phyloP scores from a whole-genome alignment of 2,329 filamentous ascomycete species.

The Penicillium sp. region DNA sequence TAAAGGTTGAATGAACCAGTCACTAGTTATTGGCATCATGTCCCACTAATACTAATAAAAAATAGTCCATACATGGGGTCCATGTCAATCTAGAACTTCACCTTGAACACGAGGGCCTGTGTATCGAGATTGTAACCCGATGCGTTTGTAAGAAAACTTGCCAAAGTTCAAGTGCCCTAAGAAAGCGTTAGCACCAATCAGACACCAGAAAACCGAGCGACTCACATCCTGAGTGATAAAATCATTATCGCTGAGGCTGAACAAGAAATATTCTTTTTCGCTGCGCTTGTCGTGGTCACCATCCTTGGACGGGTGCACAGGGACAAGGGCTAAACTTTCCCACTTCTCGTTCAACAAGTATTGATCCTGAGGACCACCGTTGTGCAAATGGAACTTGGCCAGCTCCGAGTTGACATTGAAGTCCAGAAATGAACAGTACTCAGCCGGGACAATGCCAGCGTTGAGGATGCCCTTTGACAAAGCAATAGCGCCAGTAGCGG shows the following conservation, averaged over 20 bases:
- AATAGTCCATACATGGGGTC: too few species aligned
- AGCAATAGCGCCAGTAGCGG: constrained; percentile 48
- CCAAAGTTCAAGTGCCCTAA: constrained; percentile 61
- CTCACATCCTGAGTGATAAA: constrained; percentile 70
- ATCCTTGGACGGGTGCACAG: constrained; percentile 50
- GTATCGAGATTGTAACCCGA: constrained; percentile 62
- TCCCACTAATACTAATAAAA: too few species aligned
- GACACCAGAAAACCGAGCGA: constrained; percentile 1
- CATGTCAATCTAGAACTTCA: constrained; percentile 24
- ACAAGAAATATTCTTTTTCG: constrained; percentile 66
- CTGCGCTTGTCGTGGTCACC: constrained; percentile 25
- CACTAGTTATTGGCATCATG: too few species aligned
- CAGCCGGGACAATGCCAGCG: constrained; percentile 56
- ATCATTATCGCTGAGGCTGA: constrained; percentile 71
- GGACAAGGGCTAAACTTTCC: constrained; percentile 68
- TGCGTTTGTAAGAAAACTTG: constrained; percentile 56
- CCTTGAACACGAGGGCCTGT: constrained; percentile 63
- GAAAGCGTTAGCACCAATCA: constrained; percentile 13
- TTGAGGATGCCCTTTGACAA: constrained; percentile 57
- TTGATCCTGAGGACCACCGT: constrained; percentile 63
- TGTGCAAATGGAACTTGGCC: constrained; percentile 66
- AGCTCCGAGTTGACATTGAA: constrained; percentile 68
- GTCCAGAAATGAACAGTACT: constrained; percentile 68
- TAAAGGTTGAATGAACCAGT: too few species aligned
- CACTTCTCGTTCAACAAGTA: constrained; percentile 73